These are phyloP conservation scores for Hibiscus tridactylites DNA, from an alignment of 345 rosid genomes.

Conservation along the genomic window DNA sequence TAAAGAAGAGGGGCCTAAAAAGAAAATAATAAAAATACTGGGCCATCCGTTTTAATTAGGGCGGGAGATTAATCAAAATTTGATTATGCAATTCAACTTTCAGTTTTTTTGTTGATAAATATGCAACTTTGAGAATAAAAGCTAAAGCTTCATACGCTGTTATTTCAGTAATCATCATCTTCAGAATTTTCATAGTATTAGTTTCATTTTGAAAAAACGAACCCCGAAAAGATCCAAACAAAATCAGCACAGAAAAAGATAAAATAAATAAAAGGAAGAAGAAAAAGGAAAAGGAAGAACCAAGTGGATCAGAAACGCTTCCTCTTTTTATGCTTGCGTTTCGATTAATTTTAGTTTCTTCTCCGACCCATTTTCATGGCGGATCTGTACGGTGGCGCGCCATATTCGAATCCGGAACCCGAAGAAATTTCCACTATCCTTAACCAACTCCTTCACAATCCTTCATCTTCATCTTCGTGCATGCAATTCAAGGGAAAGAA, in stretches of 20 bases:
- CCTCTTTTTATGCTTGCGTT: not conserved
- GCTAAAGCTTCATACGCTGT: slow-evolving; percentile 6
- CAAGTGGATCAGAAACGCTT: not conserved
- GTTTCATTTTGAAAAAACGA: not conserved
- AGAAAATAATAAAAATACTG: not conserved
- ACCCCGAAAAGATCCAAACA: not conserved
- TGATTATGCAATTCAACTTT: no score
- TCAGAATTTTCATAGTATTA: slow-evolving; percentile 1
- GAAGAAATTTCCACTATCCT: slow-evolving; percentile 46
- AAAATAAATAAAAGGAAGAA: not conserved
- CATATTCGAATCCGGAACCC: slow-evolving; percentile 28
- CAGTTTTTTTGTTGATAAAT: no score
- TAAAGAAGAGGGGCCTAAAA: not conserved
- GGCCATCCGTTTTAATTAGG: slow-evolving; percentile 18
- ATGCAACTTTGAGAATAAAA: not conserved
- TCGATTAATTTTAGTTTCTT: not conserved
- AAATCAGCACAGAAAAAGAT: slow-evolving; percentile 8
- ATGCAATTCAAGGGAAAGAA: slow-evolving; percentile 5
- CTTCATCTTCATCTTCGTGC: slow-evolving; percentile 23
- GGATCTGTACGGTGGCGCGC: slow-evolving; percentile 42
- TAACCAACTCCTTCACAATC: slow-evolving; percentile 33
- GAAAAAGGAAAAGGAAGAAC: not conserved
- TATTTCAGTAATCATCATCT: slow-evolving; percentile 8
- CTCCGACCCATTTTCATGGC: slow-evolving; percentile 28
- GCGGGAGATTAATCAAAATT: slow-evolving; percentile 46